Evolutionary conservation across 2,329 filamentous ascomycete species (phyloP), one percentile per base, ranked within the genome.

Genomic region (Colletotrichum gigasporum): DNA sequence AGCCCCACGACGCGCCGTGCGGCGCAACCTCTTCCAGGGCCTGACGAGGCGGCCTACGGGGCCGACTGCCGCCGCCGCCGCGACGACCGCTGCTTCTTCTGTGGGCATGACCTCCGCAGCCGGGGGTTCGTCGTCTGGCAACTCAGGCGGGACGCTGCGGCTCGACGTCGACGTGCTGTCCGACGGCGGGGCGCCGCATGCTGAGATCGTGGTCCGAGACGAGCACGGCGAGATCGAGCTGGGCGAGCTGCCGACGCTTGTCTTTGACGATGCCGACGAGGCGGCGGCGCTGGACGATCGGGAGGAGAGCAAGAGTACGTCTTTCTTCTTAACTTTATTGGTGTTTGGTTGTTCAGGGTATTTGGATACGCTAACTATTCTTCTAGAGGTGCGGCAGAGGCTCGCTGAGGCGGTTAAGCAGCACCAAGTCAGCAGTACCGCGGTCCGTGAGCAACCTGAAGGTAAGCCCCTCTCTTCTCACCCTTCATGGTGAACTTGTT

Each of bases 181-280:
- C 5, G 80, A 83, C 48, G 56, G 56, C 45, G 47, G 60, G 16
- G 32, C 26, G 20, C 10, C 20, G 16, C 72, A 75, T 2, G 75
- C 74, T 1, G 87, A 89, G 68, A 90, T 91, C 62, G 85, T 91
- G 8, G 83, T 90, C 45, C 81, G 88, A 67, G 85, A 90, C 70
- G 79, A 84, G 74, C 84, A 89, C 70, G 88, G 88, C 50, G 87
- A 90, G 68, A 83, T 89, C 60, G 83, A 88, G 72, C 76, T 90
- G n/a, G 80, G 79, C 14, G 86, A 88, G 63, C 84, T 85, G 45
- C 85, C 83, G 1, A 80, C 83, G 65, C 82, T 83, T 12, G 75
- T 80, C 7, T 74, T 84, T 26, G 85, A 88, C 50, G 85, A 87
- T 34, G 79, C 84, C 14, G 84, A 86, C 55, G 83, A 85, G 72